phyloP scores from a whole-genome alignment of 371 early-diverging fungal genomes.

The Apophysomyces elegans region DNA sequence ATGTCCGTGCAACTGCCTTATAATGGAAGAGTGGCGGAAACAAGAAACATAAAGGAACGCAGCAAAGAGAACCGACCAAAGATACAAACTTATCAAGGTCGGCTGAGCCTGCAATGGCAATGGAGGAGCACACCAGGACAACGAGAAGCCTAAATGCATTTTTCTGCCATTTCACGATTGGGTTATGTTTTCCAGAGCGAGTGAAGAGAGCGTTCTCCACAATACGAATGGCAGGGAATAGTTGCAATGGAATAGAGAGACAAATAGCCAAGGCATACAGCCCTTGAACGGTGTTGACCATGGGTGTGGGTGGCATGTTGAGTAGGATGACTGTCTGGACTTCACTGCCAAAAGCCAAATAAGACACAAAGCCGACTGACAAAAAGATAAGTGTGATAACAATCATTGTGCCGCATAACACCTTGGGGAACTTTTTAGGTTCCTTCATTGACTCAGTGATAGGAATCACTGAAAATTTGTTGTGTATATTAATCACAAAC shows the following conservation, averaged over 20 bases:
- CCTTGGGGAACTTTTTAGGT: conserved; percentile 79
- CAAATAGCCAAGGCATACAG: conserved; percentile 86
- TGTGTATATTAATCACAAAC: not conserved
- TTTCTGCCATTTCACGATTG: conserved; percentile 86
- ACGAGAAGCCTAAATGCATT: conserved; percentile 72
- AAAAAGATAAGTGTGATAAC: conserved; percentile 73
- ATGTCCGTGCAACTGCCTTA: conserved; percentile 56
- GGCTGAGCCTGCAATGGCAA: conserved; percentile 73
- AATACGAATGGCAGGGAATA: conserved; percentile 91
- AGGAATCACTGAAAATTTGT: conserved; percentile 51
- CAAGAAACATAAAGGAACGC: conserved; percentile 66
- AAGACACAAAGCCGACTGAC: conserved; percentile 75
- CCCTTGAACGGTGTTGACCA: conserved; percentile 70
- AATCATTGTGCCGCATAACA: conserved; percentile 72
- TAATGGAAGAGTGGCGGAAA: conserved; percentile 87
- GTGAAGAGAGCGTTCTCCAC: conserved; percentile 74
- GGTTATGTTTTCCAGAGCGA: conserved; percentile 64
- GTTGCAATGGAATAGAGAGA: conserved; percentile 82
- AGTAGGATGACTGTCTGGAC: conserved; percentile 82
- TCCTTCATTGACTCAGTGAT: conserved; percentile 81
- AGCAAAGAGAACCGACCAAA: conserved; percentile 87
- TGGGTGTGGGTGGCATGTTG: conserved; percentile 70
- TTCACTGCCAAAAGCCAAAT: conserved; percentile 78
- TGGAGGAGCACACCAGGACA: conserved; percentile 63
- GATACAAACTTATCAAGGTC: conserved; percentile 87